These are phyloP conservation scores for Phytophthora kernoviae DNA, from an alignment of 352 stramenopile genomes.

Conservation along the genomic window DNA sequence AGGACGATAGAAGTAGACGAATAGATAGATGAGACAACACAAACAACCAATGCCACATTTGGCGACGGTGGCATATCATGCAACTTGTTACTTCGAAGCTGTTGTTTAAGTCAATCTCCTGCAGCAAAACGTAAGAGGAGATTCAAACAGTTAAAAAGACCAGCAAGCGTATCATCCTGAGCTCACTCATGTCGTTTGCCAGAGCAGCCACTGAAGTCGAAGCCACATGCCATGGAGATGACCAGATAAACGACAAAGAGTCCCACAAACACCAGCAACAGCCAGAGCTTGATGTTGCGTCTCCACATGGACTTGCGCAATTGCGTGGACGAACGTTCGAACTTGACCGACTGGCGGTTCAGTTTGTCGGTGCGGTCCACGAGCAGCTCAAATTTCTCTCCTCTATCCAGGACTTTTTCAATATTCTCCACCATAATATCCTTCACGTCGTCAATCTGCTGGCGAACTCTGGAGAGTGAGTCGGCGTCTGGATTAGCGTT, in stretches of 20 bases:
- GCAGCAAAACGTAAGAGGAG: background rate
- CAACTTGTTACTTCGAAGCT: background rate
- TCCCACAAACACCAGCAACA: conserved; percentile 74
- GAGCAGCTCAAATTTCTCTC: conserved; percentile 98
- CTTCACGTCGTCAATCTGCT: conserved; percentile 98
- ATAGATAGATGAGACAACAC: conserved; percentile 25
- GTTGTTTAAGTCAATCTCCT: background rate
- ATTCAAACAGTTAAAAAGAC: background rate
- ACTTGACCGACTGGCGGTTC: conserved; percentile 97
- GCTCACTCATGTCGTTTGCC: conserved; percentile 53
- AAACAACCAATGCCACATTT: conserved; percentile 2
- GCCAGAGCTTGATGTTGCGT: conserved; percentile 89
- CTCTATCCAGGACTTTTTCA: conserved; percentile 98
- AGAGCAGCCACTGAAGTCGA: conserved; percentile 83
- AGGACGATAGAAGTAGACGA: conserved; percentile 30
- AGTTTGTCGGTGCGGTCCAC: conserved; percentile 95
- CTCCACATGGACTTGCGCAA: conserved; percentile 91
- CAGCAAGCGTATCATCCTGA: no score
- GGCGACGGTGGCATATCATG: background rate
- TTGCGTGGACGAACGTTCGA: conserved; percentile 91
- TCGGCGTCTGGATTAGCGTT: conserved; percentile 91
- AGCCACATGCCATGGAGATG: conserved; percentile 87
- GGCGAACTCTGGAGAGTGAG: conserved; percentile 92
- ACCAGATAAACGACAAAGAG: conserved; percentile 88
- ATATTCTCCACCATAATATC: conserved; percentile 99